Percentiles rank a stretch among this genome's conserved stretches.
Conservation (phyloP, 305 asterid genomes). For the Fraxinus ornus region DNA sequence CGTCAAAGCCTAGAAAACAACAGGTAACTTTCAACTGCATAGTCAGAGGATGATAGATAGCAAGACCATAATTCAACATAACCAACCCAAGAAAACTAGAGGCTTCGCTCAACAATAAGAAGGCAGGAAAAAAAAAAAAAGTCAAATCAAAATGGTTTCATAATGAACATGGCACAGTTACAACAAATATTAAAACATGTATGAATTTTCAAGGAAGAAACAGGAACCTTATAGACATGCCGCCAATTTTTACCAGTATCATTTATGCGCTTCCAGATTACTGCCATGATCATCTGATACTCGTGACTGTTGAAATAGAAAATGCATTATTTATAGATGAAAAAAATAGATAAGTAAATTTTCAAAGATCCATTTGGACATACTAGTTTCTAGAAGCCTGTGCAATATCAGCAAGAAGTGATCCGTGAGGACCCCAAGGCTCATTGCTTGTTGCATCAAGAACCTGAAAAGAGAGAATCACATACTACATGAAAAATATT, state of each 20-base stretch:
- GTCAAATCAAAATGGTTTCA: conserved; percentile 3
- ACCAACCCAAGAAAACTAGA: not conserved
- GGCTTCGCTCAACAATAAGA: conserved; percentile 1
- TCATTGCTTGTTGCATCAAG: conserved; percentile 98
- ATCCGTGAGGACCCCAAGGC: conserved; percentile 98
- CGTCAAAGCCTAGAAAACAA: conserved; percentile 69
- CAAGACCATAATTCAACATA: conserved; percentile 6
- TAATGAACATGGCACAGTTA: not conserved
- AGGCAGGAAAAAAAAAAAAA: not conserved
- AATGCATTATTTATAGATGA: conserved; percentile 19
- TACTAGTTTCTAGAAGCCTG: conserved; percentile 84
- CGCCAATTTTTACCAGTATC: conserved; percentile 94
- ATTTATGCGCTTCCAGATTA: conserved; percentile 89
- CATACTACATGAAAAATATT: not conserved
- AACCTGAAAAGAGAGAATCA: conserved; percentile 48
- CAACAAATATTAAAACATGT: not conserved
- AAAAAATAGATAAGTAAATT: conserved; percentile 8
- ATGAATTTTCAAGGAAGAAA: not conserved
- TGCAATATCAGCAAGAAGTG: conserved; percentile 90
- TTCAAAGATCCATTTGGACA: conserved; percentile 26
- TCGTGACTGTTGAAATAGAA: conserved; percentile 61
- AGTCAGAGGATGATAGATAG: conserved; percentile 1
- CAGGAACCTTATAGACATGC: conserved; percentile 83
- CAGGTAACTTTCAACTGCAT: conserved; percentile 17
- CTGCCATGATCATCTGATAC: conserved; percentile 85